phyloP scores from a whole-genome alignment of 805 yeast genomes.

The Wickerhamomyces bovis region DNA sequence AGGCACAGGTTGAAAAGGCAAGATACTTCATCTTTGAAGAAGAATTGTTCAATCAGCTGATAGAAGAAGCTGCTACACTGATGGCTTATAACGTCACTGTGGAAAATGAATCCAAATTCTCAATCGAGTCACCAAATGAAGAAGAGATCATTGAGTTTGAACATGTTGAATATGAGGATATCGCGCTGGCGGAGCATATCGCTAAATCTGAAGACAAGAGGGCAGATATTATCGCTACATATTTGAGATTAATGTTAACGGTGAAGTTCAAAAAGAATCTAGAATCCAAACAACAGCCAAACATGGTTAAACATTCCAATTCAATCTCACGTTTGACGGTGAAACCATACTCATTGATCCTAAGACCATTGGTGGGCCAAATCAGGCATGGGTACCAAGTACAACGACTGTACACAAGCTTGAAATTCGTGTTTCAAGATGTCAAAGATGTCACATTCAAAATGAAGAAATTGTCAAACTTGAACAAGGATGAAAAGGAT shows the following conservation, averaged over 20 bases:
- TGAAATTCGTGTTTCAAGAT: constrained; percentile 11
- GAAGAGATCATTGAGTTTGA: constrained; percentile 66
- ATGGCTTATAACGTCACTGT: constrained; percentile 64
- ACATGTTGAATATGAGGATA: constrained; percentile 40
- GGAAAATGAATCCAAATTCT: constrained; percentile 56
- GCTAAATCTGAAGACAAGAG: constrained; percentile 32
- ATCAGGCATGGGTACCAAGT: constrained; percentile 46
- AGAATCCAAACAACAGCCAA: constrained; percentile 21
- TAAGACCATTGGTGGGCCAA: constrained; percentile 55
- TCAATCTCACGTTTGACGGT: constrained; percentile 9
- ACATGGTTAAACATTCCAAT: constrained; percentile 10
- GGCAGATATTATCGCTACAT: constrained; percentile 29
- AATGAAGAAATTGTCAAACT: constrained; percentile 14
- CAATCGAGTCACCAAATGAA: constrained; percentile 52
- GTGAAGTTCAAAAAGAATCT: constrained; percentile 34
- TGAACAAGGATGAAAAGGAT: constrained; percentile 9
- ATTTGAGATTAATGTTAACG: constrained; percentile 29
- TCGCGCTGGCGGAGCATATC: constrained; percentile 24
- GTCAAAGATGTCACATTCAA: constrained; percentile 7
- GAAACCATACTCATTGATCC: constrained; percentile 39
- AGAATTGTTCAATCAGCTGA: constrained; percentile 73
- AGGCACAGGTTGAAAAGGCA: constrained; percentile 57
- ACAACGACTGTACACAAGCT: constrained; percentile 12
- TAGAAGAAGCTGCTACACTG: constrained; percentile 67
- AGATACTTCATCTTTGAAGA: constrained; percentile 80